Conservation (phyloP, 202 grass and related monocot genomes). For the Hordeum pubiflorum region DNA sequence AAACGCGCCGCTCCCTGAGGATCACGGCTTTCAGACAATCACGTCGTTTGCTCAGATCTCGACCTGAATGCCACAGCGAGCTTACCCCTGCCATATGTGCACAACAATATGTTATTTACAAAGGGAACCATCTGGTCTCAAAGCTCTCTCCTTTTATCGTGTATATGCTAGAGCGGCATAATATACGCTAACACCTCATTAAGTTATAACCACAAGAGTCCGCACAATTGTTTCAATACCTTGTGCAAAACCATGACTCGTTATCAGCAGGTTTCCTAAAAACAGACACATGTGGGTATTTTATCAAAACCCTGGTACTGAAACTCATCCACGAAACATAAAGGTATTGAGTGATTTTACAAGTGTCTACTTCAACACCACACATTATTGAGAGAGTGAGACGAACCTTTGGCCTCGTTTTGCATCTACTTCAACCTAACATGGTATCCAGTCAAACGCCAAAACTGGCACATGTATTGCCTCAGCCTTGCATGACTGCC, state of each 20-base stretch:
- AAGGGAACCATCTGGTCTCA: background rate
- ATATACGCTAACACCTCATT: background rate
- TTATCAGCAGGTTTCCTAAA: background rate
- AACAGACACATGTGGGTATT: background rate
- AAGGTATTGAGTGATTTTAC: background rate
- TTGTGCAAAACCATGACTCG: background rate
- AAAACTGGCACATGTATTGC: background rate
- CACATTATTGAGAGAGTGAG: background rate
- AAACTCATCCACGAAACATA: background rate
- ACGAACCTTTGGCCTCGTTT: conserved; percentile 16
- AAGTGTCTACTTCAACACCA: conserved; percentile 2
- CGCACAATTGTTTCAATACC: background rate
- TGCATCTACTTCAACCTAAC: background rate
- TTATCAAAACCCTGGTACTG: background rate
- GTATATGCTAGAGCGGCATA: background rate
- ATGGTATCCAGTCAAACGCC: background rate
- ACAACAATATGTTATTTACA: background rate
- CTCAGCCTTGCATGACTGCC: background rate
- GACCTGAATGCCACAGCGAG: background rate
- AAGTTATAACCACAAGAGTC: background rate
- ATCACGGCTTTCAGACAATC: conserved; percentile 63
- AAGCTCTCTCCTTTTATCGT: background rate
- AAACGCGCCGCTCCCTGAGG: conserved; percentile 53
- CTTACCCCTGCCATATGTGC: background rate
- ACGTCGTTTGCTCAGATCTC: conserved; percentile 60